phyloP scores from a whole-genome alignment of 2,329 filamentous ascomycete species.

The Leptographium procerum region DNA sequence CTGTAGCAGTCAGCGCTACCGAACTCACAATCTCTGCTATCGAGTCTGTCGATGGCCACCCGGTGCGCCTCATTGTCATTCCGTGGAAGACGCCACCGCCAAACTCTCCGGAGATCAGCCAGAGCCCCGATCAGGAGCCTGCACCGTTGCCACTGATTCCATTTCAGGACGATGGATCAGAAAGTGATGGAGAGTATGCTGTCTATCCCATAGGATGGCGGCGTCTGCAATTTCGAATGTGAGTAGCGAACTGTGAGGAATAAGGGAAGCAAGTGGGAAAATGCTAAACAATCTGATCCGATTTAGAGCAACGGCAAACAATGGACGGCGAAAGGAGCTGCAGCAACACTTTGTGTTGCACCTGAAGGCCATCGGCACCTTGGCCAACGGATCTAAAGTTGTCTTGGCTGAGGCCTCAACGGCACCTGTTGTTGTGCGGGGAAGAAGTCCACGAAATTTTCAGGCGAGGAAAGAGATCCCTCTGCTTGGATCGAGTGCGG shows the following conservation, averaged over 20 bases:
- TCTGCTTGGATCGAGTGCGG: constrained; percentile 63
- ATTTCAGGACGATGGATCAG: constrained; percentile 48
- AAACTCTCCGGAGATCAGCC: constrained; percentile 55
- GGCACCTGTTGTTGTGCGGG: constrained; percentile 84
- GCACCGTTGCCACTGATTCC: constrained; percentile 65
- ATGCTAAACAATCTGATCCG: background rate
- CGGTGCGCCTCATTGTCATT: constrained; percentile 89
- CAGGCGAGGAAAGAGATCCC: constrained; percentile 89
- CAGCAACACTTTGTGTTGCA: constrained; percentile 93
- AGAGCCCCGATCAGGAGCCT: constrained; percentile 70
- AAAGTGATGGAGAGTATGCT: constrained; percentile 64
- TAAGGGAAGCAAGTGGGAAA: background rate
- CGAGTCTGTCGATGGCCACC: constrained; percentile 86
- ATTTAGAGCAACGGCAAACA: constrained; percentile 78
- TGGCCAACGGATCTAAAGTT: constrained; percentile 73
- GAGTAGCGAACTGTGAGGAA: constrained; percentile 19
- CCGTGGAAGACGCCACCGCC: constrained; percentile 94
- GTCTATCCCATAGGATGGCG: constrained; percentile 94
- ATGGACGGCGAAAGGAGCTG: constrained; percentile 84
- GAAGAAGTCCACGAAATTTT: constrained; percentile 88
- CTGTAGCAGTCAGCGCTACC: constrained; percentile 68
- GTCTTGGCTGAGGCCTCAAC: constrained; percentile 76
- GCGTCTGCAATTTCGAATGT: constrained; percentile 79
- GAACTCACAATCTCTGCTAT: constrained; percentile 86
- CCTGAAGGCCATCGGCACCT: constrained; percentile 71